Percentiles rank a stretch among this genome's conserved stretches.
Conservation (phyloP, 306 rosid genomes). For the Prunus campanulata region DNA sequence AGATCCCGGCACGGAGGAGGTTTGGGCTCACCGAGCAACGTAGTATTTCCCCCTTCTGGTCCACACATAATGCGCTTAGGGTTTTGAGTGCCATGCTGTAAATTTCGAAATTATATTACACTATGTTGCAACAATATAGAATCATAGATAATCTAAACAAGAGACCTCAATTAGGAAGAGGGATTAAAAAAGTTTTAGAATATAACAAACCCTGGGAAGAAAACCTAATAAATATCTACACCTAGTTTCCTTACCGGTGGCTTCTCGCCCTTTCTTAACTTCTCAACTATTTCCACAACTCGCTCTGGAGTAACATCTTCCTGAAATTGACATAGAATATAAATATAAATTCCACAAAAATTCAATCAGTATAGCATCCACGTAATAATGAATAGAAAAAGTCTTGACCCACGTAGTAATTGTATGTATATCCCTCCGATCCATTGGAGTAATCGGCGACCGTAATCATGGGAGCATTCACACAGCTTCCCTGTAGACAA, state of each 20-base stretch:
- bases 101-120: not conserved
- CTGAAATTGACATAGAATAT: constrained; percentile 43
- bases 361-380: not conserved
- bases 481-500: constrained; percentile 85
- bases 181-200: not conserved
- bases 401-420: constrained; percentile 65
- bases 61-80: constrained; percentile 67
- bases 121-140: not conserved
- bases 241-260: constrained; percentile 62
- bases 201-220: not conserved
- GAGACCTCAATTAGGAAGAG: not conserved
- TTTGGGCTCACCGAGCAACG: constrained; percentile 67
- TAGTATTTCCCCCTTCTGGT: constrained; percentile 97
- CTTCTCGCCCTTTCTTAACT: constrained; percentile 80
- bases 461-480: constrained; percentile 98
- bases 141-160: not conserved
- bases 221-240: not conserved
- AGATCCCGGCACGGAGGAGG: constrained; percentile 96
- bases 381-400: not conserved
- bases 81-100: constrained; percentile 89
- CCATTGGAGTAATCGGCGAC: constrained; percentile 98
- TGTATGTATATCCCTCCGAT: constrained; percentile 87
- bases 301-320: constrained; percentile 89
- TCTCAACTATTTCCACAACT: constrained; percentile 83
- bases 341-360: constrained; percentile 4